These are phyloP conservation scores for Arctostaphylos glauca DNA, from an alignment of 148 eudicot genomes.

Conservation along the genomic window DNA sequence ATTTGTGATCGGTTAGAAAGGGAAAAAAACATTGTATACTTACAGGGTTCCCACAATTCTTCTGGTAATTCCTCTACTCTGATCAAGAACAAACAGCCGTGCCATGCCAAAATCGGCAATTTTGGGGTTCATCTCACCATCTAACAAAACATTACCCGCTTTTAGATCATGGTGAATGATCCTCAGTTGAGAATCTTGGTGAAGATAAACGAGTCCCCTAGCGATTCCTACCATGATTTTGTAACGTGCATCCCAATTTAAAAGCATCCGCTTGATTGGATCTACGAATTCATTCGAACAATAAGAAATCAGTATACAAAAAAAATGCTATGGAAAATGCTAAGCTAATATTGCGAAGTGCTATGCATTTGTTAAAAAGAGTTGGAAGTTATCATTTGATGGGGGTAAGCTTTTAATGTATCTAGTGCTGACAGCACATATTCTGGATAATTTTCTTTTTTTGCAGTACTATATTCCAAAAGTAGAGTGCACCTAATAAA, in stretches of 20 bases:
- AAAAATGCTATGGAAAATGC: not conserved
- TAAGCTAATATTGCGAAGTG: not conserved
- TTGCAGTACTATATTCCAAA: too few relatives aligned
- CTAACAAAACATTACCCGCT: slow-evolving; percentile 35
- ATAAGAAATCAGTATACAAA: not conserved
- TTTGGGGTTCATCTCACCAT: slow-evolving; percentile 23
- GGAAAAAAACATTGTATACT: not conserved
- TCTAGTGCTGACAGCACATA: not conserved
- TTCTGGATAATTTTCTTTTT: not conserved
- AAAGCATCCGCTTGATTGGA: slow-evolving; percentile 6
- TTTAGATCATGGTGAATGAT: slow-evolving; percentile 38
- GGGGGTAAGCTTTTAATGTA: not conserved
- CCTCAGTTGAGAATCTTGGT: slow-evolving; percentile 28
- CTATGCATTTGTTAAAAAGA: not conserved
- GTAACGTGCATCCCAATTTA: slow-evolving; percentile 30
- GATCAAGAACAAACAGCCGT: not conserved
- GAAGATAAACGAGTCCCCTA: slow-evolving; percentile 26
- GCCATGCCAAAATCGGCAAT: slow-evolving; percentile 8
- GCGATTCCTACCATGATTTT: slow-evolving; percentile 30
- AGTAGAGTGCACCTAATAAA: not conserved
- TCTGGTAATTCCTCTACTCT: not conserved
- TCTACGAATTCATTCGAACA: slow-evolving; percentile 17
- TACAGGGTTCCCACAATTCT: not conserved
- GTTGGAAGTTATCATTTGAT: not conserved
- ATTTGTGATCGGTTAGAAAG: not conserved